Conservation (phyloP, 2,329 filamentous ascomycete species). For the Ilyonectria mors-panacis region DNA sequence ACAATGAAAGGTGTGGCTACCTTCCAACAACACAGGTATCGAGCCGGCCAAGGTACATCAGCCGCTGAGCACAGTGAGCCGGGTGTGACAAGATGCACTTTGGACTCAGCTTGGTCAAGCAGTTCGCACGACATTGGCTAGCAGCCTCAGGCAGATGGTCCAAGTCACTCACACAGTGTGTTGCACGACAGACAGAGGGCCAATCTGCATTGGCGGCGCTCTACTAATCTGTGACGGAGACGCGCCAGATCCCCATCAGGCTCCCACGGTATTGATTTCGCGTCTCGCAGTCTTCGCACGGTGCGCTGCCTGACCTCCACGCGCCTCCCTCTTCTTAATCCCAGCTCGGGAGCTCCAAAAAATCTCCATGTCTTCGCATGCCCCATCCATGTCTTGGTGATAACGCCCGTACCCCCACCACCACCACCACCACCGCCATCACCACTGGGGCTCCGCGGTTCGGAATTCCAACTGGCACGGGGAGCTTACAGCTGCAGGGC, state of each 20-base stretch:
- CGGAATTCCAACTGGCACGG: slow-evolving; percentile 17
- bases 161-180: slow-evolving; percentile 22
- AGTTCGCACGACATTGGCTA: background rate
- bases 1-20: background rate
- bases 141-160: slow-evolving; percentile 21
- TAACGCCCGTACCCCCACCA: slow-evolving; percentile 32
- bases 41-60: slow-evolving; percentile 6
- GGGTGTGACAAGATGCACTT: slow-evolving; percentile 8
- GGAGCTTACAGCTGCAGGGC: slow-evolving; percentile 26
- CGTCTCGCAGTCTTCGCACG: slow-evolving; percentile 15
- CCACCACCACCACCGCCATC: slow-evolving; percentile 35
- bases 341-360: slow-evolving; percentile 10
- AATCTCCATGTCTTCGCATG: slow-evolving; percentile 17
- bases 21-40: background rate
- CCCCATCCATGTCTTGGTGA: slow-evolving; percentile 33
- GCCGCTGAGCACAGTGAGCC: background rate
- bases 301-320: slow-evolving; percentile 23
- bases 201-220: slow-evolving; percentile 9
- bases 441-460: slow-evolving; percentile 30
- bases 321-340: slow-evolving; percentile 13
- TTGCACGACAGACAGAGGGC: slow-evolving; percentile 1
- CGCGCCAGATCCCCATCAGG: background rate
- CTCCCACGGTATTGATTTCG: slow-evolving; percentile 6
- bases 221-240: slow-evolving; percentile 1
- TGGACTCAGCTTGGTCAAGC: slow-evolving; percentile 8